A percentile compares a stretch with the other conserved stretches of the same genome.
Conservation (phyloP, 2,329 filamentous ascomycete genomes). For the Byssothecium circinans region DNA sequence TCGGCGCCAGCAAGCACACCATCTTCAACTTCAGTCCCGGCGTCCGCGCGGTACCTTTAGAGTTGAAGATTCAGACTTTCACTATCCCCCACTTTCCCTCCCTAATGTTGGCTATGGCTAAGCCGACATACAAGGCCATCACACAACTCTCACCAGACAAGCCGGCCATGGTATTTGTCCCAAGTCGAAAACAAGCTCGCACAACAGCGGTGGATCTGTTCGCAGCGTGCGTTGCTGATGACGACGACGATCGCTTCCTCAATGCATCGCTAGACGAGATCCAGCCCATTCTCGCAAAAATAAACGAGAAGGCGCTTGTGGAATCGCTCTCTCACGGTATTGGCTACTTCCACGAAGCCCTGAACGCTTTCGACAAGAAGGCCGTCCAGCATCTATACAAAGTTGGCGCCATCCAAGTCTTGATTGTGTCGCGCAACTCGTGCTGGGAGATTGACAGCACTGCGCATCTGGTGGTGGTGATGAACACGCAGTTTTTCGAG, state of each 20-base stretch:
- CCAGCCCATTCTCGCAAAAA: slow-evolving; percentile 74
- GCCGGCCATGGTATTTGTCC: slow-evolving; percentile 88
- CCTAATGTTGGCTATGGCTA: slow-evolving; percentile 97
- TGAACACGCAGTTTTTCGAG: slow-evolving; percentile 98
- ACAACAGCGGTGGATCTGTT: slow-evolving; percentile 84
- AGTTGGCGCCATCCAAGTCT: slow-evolving; percentile 84
- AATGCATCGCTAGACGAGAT: slow-evolving; percentile 83
- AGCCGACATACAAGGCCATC: slow-evolving; percentile 87
- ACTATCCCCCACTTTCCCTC: slow-evolving; percentile 96
- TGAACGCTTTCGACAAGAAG: slow-evolving; percentile 84
- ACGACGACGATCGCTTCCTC: slow-evolving; percentile 91
- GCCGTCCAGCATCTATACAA: slow-evolving; percentile 92
- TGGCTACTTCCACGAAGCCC: slow-evolving; percentile 94
- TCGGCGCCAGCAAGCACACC: slow-evolving; percentile 95
- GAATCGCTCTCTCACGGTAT: slow-evolving; percentile 92
- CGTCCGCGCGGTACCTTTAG: slow-evolving; percentile 82
- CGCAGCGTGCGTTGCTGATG: slow-evolving; percentile 82
- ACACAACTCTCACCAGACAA: slow-evolving; percentile 86
- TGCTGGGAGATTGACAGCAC: slow-evolving; percentile 93
- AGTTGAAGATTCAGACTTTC: slow-evolving; percentile 94
- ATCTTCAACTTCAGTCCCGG: slow-evolving; percentile 98
- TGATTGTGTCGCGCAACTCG: slow-evolving; percentile 81
- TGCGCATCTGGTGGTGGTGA: slow-evolving; percentile 89
- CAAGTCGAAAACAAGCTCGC: slow-evolving; percentile 89
- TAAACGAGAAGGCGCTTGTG: slow-evolving; percentile 84